Conservation (phyloP, 2,329 filamentous ascomycete species). For the Beauveria sp. region DNA sequence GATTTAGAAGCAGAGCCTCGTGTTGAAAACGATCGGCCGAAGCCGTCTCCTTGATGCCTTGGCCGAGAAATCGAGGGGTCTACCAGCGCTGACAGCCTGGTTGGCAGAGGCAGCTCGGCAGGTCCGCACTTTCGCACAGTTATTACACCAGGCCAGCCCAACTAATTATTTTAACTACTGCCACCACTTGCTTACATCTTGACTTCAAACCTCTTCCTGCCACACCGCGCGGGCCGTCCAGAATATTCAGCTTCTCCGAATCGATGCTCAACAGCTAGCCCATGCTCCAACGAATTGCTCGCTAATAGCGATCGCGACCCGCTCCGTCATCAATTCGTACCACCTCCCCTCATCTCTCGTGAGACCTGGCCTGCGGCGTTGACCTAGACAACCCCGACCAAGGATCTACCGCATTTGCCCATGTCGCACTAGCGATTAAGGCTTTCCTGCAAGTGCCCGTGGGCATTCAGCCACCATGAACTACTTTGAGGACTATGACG, state of each 20-base stretch:
- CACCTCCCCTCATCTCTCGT: constrained; percentile 2
- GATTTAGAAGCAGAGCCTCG: neutral
- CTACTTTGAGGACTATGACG: constrained; percentile 8
- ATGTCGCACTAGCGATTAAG: neutral
- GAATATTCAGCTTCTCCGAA: neutral
- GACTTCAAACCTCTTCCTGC: neutral
- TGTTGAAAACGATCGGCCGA: neutral
- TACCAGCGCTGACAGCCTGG: neutral
- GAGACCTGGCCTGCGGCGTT: neutral
- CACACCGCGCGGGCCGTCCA: neutral
- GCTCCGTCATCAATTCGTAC: neutral
- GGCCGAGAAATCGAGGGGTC: neutral
- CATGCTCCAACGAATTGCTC: neutral
- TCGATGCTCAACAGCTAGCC: neutral
- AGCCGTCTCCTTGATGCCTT: neutral
- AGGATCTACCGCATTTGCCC: neutral
- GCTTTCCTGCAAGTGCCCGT: constrained; percentile 4
- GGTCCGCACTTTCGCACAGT: neutral
- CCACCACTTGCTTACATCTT: neutral
- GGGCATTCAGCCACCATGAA: constrained; percentile 7
- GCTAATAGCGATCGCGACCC: neutral
- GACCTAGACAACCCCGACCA: neutral
- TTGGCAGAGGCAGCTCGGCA: neutral
- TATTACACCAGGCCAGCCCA: neutral
- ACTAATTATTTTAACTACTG: neutral